phyloP scores from a whole-genome alignment of 331 rosid species.

The Rhamnella rubrinervis region DNA sequence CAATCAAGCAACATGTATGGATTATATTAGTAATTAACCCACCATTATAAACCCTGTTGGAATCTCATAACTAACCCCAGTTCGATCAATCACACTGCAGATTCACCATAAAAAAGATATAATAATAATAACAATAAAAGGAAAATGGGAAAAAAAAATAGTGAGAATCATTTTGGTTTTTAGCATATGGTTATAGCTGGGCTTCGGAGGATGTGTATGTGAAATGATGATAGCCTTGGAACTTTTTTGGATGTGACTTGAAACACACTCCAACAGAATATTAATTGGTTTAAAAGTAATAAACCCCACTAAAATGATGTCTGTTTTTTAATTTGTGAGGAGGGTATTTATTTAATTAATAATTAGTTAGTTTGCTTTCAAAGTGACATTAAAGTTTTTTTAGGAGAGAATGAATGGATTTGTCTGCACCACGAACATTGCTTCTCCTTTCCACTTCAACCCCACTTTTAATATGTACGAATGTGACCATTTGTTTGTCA shows the following conservation, averaged over 20 bases:
- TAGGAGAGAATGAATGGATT: slow-evolving; percentile 26
- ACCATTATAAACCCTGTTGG: too few species aligned
- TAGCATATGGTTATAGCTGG: neutral
- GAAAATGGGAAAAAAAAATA: neutral
- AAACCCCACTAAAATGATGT: slow-evolving; percentile 44
- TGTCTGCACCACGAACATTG: slow-evolving; percentile 44
- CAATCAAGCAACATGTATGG: too few species aligned
- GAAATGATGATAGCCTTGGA: slow-evolving; percentile 46
- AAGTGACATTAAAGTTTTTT: slow-evolving; percentile 43
- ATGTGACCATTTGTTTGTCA: slow-evolving; percentile 26
- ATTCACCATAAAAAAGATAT: neutral
- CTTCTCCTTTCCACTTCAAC: slow-evolving; percentile 60
- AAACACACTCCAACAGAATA: slow-evolving; percentile 43
- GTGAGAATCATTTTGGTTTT: slow-evolving; percentile 19
- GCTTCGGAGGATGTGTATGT: neutral
- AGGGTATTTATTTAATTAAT: too few species aligned
- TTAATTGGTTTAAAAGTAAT: slow-evolving; percentile 55
- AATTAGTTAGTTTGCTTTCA: slow-evolving; percentile 50
- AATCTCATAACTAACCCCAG: too few species aligned
- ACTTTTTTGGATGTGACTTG: slow-evolving; percentile 51
- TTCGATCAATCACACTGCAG: too few species aligned
- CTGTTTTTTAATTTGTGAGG: slow-evolving; percentile 25
- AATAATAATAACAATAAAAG: too few species aligned
- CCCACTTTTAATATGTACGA: slow-evolving; percentile 37
- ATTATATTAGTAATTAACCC: too few species aligned